These are phyloP conservation scores for Boletus tylopilopsis DNA, from an alignment of 768 basidiomycete species.

Conservation along the genomic window DNA sequence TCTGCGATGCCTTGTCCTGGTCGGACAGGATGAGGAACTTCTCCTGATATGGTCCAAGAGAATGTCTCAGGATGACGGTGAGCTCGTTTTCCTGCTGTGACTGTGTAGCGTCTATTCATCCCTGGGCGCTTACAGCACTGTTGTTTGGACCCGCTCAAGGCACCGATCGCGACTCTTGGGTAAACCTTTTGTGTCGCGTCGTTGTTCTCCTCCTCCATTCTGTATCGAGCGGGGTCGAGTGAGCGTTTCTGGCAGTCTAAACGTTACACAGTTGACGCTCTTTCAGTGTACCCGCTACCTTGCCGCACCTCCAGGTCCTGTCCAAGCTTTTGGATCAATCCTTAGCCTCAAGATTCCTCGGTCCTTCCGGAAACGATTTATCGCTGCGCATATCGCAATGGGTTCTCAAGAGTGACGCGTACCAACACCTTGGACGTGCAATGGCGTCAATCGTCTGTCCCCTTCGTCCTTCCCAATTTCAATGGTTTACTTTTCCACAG, in stretches of 20 bases:
- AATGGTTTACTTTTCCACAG: conserved; percentile 32
- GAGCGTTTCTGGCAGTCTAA: conserved; percentile 21
- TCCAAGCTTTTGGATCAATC: conserved; percentile 39
- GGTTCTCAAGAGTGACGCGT: conserved; percentile 46
- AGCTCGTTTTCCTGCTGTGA: not conserved
- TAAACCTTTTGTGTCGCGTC: conserved; percentile 53
- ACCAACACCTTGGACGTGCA: conserved; percentile 26
- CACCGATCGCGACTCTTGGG: conserved; percentile 48
- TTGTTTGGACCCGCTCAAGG: conserved; percentile 39
- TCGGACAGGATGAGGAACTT: conserved; percentile 40
- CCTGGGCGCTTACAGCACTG: conserved; percentile 28
- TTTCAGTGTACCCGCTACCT: conserved; percentile 46
- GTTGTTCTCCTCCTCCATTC: conserved; percentile 50
- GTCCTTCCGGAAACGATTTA: conserved; percentile 30
- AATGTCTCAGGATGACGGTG: conserved; percentile 21
- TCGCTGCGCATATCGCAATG: conserved; percentile 39
- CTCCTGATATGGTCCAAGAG: conserved; percentile 33
- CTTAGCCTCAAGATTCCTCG: conserved; percentile 12
- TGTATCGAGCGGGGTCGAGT: conserved; percentile 49
- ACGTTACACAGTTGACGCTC: not conserved
- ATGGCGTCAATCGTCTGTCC: conserved; percentile 45
- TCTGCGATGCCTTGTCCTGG: conserved; percentile 61
- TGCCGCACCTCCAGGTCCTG: conserved; percentile 49
- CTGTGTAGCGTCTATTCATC: not conserved
- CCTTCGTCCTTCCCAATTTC: not conserved